Evolutionary conservation across 2,329 filamentous ascomycete genomes (phyloP), one percentile per base, ranked within the genome.

Genomic region (Penicillium psychrosexuale): DNA sequence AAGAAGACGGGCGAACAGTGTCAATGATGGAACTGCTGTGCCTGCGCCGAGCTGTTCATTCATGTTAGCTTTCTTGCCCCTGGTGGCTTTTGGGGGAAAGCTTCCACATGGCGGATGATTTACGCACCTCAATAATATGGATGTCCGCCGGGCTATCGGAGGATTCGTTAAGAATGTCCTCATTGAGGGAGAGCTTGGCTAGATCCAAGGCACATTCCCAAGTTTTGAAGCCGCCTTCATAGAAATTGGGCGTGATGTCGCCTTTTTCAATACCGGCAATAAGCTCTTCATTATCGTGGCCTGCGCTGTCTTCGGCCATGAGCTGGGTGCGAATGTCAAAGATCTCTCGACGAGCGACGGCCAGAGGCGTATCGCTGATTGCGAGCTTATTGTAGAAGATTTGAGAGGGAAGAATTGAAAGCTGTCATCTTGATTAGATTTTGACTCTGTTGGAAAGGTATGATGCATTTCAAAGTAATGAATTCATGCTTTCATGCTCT

Each of bases 171-270:
- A 56, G 44, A 9, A 47, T 39, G 36, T 62, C 55, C 30, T 69
- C 65, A 13, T 40, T 51, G 19, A 57, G 50, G 31, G 69, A 58
- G 43, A 72, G 58, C 51, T 74, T 77, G 0, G 81, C 83, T 12
- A 87, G 75, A 62, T 87, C 84, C 39, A 85, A 61, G 11, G 82
- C 80, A 68, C 84, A 86, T 71, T 87, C 84, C 84, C 84, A 87
- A 17, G 84, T 87, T 66, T 87, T 87, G 73, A 86, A 86, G 5
- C 84, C 84, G 58, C 84, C 84, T 72, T 87, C 84, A 66, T 87
- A 87, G 63, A 87, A 74, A 57, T 82, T 81, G 27, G 82, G 80
- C 42, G 78, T 78, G 51, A 87, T 77, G 63, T 86, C 84, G 3
- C 81, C 80, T 51, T 80, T 74, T 48, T 80, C 77, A 4, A 85